phyloP scores from a whole-genome alignment of 495 filamentous ascomycete species.

The Penicillium lividum region DNA sequence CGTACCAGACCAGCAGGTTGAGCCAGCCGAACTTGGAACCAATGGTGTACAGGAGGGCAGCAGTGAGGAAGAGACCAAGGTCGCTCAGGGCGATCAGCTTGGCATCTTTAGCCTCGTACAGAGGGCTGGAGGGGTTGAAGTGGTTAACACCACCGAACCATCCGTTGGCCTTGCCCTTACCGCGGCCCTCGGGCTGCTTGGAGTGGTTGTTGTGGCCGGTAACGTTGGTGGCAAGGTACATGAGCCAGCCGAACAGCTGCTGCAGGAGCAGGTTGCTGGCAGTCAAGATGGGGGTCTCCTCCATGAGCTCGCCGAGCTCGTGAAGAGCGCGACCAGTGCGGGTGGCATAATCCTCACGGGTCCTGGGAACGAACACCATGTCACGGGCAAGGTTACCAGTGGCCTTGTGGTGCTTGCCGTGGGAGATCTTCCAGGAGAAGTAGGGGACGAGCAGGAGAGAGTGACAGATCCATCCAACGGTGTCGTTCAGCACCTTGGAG shows the following conservation, averaged over 20 bases:
- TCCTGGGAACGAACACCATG: slow-evolving; percentile 95
- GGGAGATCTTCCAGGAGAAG: slow-evolving; percentile 92
- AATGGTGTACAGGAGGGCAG: slow-evolving; percentile 57
- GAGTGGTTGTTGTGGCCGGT: slow-evolving; percentile 94
- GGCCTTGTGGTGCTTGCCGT: slow-evolving; percentile 94
- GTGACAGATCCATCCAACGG: slow-evolving; percentile 83
- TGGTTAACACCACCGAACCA: slow-evolving; percentile 84
- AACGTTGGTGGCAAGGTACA: slow-evolving; percentile 81
- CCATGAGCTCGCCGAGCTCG: slow-evolving; percentile 81
- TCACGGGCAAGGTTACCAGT: slow-evolving; percentile 94
- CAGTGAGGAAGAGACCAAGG: slow-evolving; percentile 66
- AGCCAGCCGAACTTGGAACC: slow-evolving; percentile 75
- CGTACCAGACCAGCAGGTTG: slow-evolving; percentile 92
- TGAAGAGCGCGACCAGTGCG: slow-evolving; percentile 69
- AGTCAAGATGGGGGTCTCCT: slow-evolving; percentile 91
- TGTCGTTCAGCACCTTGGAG: slow-evolving; percentile 77
- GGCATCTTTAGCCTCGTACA: slow-evolving; percentile 89
- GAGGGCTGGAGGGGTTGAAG: slow-evolving; percentile 81
- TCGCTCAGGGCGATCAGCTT: slow-evolving; percentile 83
- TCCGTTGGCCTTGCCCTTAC: slow-evolving; percentile 88
- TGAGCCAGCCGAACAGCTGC: slow-evolving; percentile 87
- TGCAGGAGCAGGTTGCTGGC: slow-evolving; percentile 70
- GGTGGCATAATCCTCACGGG: slow-evolving; percentile 70
- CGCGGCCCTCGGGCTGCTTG: slow-evolving; percentile 79
- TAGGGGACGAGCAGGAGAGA: slow-evolving; percentile 82